A percentile compares a stretch with the other conserved stretches of the same genome.
phyloP scores from a whole-genome alignment of 257 asterid species.

The Galeopsis tetrahit region DNA sequence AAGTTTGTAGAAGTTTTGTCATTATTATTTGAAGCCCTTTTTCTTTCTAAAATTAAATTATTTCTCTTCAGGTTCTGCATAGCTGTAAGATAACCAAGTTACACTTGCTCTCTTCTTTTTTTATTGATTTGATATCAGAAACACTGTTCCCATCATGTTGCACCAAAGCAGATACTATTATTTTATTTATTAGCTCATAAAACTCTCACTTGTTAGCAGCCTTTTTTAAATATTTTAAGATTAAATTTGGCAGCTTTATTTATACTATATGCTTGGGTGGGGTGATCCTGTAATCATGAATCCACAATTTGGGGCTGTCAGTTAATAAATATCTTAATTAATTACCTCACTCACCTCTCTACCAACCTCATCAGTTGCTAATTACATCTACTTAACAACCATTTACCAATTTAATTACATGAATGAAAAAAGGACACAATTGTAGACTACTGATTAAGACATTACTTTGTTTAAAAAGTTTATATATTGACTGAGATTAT shows the following conservation, averaged over 20 bases:
- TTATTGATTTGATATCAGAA: constrained; percentile 52
- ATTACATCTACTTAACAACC: too few relatives aligned
- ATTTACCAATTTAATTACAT: background rate
- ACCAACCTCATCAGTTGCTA: constrained; percentile 30
- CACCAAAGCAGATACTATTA: constrained; percentile 27
- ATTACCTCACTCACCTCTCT: constrained; percentile 6
- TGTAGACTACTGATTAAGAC: constrained; percentile 71
- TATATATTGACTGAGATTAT: constrained; percentile 16
- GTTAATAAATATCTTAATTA: constrained; percentile 21
- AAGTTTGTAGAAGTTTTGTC: too few relatives aligned
- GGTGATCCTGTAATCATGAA: constrained; percentile 41
- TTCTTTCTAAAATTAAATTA: constrained; percentile 53
- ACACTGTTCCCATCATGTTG: constrained; percentile 40
- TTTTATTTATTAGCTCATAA: background rate
- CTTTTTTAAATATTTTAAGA: constrained; percentile 40
- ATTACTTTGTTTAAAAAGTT: constrained; percentile 40
- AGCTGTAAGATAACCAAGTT: constrained; percentile 49
- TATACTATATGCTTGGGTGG: constrained; percentile 35
- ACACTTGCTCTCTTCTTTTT: constrained; percentile 42
- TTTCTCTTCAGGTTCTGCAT: constrained; percentile 42
- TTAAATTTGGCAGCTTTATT: constrained; percentile 51
- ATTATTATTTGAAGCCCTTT: constrained; percentile 26
- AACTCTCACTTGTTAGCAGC: constrained; percentile 51
- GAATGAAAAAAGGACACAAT: background rate
- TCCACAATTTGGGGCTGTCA: constrained; percentile 42